Evolutionary conservation across 169 alveolate species (phyloP).

Genomic region (Babesia bigemina): DNA sequence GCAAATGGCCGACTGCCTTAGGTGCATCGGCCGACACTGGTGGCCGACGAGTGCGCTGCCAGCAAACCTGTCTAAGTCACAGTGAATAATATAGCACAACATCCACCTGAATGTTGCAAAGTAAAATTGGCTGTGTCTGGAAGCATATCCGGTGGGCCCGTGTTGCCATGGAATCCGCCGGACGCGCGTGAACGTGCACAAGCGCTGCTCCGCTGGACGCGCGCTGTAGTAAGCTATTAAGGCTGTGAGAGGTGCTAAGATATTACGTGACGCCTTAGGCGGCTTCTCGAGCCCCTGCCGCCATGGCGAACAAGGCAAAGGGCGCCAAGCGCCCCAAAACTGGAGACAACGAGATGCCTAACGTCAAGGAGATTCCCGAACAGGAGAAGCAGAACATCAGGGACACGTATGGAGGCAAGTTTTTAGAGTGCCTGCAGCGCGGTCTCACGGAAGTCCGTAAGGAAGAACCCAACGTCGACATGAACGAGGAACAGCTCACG

Average conservation of each 20-base stretch:
- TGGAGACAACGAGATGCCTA: neutral
- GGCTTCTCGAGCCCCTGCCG: neutral
- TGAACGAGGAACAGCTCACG: slow-evolving; percentile 22
- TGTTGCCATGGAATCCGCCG: no score
- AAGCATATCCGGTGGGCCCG: no score
- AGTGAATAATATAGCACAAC: no score
- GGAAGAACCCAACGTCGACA: slow-evolving; percentile 19
- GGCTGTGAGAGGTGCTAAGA: neutral
- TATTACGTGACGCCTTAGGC: neutral
- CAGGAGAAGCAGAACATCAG: slow-evolving; percentile 42
- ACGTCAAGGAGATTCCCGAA: slow-evolving; percentile 8
- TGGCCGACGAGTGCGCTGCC: no score
- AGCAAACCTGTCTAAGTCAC: no score
- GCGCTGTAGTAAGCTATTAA: no score
- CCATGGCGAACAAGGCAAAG: slow-evolving; percentile 25
- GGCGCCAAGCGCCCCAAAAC: slow-evolving; percentile 31
- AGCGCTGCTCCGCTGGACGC: no score
- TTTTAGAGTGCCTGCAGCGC: slow-evolving; percentile 21
- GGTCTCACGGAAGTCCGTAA: slow-evolving; percentile 29
- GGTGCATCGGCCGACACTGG: no score
- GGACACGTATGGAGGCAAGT: slow-evolving; percentile 51
- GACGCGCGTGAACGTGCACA: no score
- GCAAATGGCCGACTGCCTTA: no score
- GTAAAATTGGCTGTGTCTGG: no score
- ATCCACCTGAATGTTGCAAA: no score